Evolutionary conservation across 176 grass and related monocot genomes (phyloP), one percentile per base, ranked within the genome.

Genomic region (Musa acuminata): DNA sequence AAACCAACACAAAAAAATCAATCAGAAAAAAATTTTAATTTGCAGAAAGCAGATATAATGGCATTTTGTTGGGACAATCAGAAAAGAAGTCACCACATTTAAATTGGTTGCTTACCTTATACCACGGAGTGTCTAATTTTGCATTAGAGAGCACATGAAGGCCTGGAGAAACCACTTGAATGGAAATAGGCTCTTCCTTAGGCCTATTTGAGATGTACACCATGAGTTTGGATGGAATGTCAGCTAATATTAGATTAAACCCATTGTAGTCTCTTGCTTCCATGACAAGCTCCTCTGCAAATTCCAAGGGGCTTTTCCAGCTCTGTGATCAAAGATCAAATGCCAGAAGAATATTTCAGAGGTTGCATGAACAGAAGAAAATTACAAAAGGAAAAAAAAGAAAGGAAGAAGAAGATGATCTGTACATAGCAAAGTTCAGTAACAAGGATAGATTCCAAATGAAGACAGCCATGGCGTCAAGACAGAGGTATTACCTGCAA

Each of bases 231-330:
- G 74, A 72, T 66, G 80, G 77, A 57, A 99, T 72, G 79, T 99
- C 90, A 74, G 95, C 95, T 48, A 94, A 62, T 75, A 99, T 84
- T 62, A 94, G 84, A 80, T 99, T 94, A 80, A 99, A 99, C 19
- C 95, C 95, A 72, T 99, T 94, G 88, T 99, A 99, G 27, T 87
- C 82, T 9, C 85, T 80, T 76, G 90, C 95, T 82, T 99, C 95
- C 58, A 77, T 82, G 12, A 83, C 88, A 14, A 94, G 80, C 62
- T 91, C 88, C 16, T 82, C 87, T 81, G 88, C 95, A 79, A 89
- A 80, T 60, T 91, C 90, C 35, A 85, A 83, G 24, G 90, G 86
- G 54, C 76, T 84, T 69, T 91, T 98, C 80, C 83, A 91, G 54
- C 88, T 86, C 95, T 94, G 83, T 96, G 17, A 13, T 51, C 49